These are phyloP conservation scores for Cryoendolithus antarcticus DNA, from an alignment of 2,329 filamentous ascomycete species.

Conservation along the genomic window DNA sequence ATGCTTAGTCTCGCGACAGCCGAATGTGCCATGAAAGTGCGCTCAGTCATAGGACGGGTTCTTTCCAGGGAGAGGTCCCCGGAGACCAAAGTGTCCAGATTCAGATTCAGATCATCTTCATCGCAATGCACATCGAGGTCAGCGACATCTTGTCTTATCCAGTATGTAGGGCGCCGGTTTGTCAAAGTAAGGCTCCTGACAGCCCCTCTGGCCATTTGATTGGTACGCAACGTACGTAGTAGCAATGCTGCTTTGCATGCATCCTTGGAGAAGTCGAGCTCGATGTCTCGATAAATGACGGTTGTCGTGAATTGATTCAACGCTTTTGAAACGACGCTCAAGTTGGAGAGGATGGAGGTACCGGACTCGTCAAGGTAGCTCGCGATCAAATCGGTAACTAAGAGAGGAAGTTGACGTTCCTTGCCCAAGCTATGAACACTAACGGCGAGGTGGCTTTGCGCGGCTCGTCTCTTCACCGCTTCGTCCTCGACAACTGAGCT, in stretches of 20 bases:
- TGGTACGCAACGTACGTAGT: constrained; percentile 2
- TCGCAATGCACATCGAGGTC: no score
- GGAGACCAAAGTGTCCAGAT: no score
- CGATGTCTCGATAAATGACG: constrained; percentile 1
- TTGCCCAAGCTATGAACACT: no score
- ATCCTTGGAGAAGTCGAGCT: not conserved
- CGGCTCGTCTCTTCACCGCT: no score
- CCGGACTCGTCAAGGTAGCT: constrained; percentile 1
- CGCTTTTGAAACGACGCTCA: constrained; percentile 1
- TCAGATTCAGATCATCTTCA: no score
- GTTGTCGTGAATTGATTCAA: constrained; percentile 1
- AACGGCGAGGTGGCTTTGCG: no score
- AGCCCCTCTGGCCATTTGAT: not conserved
- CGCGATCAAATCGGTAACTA: constrained; percentile 4
- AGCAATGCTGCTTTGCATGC: constrained; percentile 1
- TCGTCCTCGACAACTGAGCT: no score
- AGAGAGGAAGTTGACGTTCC: not conserved
- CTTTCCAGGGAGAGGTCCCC: no score
- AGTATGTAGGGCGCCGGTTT: not conserved
- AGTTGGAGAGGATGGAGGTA: constrained; percentile 2
- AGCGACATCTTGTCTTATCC: not conserved
- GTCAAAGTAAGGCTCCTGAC: not conserved
- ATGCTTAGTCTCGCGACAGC: not conserved
- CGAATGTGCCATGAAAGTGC: not conserved
- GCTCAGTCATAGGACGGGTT: no score